A percentile compares a stretch with the other conserved stretches of the same genome.
phyloP scores from a whole-genome alignment of 441 rosid species.

The Breynia disticha region DNA sequence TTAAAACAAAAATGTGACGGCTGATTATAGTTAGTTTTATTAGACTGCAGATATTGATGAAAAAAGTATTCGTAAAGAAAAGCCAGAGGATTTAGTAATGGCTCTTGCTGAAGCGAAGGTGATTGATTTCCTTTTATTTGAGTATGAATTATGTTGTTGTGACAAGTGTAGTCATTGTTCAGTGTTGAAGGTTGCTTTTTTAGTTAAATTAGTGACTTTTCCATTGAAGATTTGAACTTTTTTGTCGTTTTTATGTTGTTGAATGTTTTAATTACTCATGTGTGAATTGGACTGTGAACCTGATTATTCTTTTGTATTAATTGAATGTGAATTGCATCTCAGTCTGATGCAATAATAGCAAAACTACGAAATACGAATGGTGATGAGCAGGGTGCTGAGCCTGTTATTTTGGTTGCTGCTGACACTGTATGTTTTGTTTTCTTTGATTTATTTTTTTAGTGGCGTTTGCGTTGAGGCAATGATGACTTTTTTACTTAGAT shows the following conservation, averaged over 20 bases:
- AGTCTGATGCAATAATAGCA: slow-evolving; percentile 55
- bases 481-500: slow-evolving; percentile 3
- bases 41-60: slow-evolving; percentile 96
- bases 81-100: slow-evolving; percentile 81
- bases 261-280: neutral
- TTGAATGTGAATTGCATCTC: slow-evolving; percentile 34
- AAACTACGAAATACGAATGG: slow-evolving; percentile 29
- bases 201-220: neutral
- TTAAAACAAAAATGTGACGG: neutral
- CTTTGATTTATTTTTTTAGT: slow-evolving; percentile 3
- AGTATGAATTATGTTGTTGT: neutral
- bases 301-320: slow-evolving; percentile 12
- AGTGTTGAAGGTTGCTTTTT: neutral
- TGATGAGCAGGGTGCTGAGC: slow-evolving; percentile 30
- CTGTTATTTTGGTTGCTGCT: slow-evolving; percentile 48
- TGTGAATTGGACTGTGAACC: slow-evolving; percentile 6
- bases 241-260: neutral
- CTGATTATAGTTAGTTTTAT: slow-evolving; percentile 4
- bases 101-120: slow-evolving; percentile 95
- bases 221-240: no score
- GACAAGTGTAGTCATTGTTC: neutral
- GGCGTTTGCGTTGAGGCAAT: slow-evolving; percentile 5
- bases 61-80: slow-evolving; percentile 64
- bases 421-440: slow-evolving; percentile 58
- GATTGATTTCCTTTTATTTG: neutral